These are phyloP conservation scores for Gryganskiella cystojenkinii DNA, from an alignment of 192 early-diverging fungal genomes.

Conservation along the genomic window DNA sequence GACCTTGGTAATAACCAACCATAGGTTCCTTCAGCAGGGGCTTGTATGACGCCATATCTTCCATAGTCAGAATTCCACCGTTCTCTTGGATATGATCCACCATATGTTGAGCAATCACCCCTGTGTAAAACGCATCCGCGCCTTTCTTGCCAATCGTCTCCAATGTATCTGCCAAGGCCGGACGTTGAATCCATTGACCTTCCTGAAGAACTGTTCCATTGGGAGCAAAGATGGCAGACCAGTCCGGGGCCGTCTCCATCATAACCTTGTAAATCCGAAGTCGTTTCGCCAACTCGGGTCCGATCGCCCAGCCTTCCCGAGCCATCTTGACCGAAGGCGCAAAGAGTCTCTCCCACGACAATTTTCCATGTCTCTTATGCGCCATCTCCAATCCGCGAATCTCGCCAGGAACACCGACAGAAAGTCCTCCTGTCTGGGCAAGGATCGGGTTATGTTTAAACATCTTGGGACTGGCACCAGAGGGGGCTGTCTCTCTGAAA, in stretches of 20 bases:
- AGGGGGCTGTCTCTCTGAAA: conserved; percentile 89
- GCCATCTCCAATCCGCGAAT: conserved; percentile 87
- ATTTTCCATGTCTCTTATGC: conserved; percentile 80
- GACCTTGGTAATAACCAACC: conserved; percentile 81
- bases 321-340: conserved; percentile 79
- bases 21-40: conserved; percentile 68
- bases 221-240: conserved; percentile 72
- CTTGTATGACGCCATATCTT: conserved; percentile 79
- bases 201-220: conserved; percentile 72
- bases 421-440: conserved; percentile 78
- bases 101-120: conserved; percentile 74
- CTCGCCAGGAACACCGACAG: conserved; percentile 89
- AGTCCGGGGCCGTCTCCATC: conserved; percentile 50
- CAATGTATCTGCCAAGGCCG: conserved; percentile 68
- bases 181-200: conserved; percentile 75
- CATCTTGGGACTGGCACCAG: conserved; percentile 81
- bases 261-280: conserved; percentile 27
- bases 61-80: conserved; percentile 81
- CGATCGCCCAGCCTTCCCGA: conserved; percentile 78
- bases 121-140: conserved; percentile 65
- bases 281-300: conserved; percentile 52
- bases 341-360: conserved; percentile 87
- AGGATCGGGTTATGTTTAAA: conserved; percentile 75
- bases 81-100: conserved; percentile 67
- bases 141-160: conserved; percentile 71